Evolutionary conservation across 2,329 filamentous ascomycete genomes (phyloP).

Genomic region (Cordyceps cateniannulata): DNA sequence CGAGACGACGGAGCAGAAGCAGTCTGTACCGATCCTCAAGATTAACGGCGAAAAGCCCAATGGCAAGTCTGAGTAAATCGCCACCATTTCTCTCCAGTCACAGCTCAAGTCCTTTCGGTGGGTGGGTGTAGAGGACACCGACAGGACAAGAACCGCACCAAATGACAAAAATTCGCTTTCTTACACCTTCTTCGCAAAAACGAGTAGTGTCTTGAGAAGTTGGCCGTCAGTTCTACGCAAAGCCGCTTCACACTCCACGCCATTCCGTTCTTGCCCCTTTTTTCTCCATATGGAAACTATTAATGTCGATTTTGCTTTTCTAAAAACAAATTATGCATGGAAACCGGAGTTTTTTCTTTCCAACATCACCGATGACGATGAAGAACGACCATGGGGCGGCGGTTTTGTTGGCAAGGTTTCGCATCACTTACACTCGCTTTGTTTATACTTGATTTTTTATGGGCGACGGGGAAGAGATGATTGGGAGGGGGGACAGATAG

Average conservation of each 20-base stretch:
- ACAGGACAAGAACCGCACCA: not conserved
- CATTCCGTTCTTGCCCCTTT: not conserved
- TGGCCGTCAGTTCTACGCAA: too few relatives aligned
- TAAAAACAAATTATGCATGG: conserved; percentile 9
- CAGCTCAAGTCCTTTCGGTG: not conserved
- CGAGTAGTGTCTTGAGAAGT: too few relatives aligned
- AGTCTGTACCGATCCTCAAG: conserved; percentile 10
- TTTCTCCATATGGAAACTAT: not conserved
- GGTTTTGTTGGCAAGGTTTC: not conserved
- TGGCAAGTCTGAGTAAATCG: conserved; percentile 12
- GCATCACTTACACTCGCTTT: conserved; percentile 6
- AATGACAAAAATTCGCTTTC: not conserved
- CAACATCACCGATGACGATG: not conserved
- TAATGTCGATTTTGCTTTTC: not conserved
- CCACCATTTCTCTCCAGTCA: not conserved
- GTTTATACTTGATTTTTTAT: not conserved
- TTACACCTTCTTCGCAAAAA: too few relatives aligned
- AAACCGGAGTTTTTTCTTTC: conserved; percentile 14
- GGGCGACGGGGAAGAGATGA: not conserved
- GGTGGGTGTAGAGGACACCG: not conserved
- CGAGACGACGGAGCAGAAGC: conserved; percentile 35
- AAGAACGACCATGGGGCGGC: not conserved
- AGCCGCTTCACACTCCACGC: too few relatives aligned
- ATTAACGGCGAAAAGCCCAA: conserved; percentile 14
- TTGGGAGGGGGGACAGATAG: too few relatives aligned